These are phyloP conservation scores for Angomonas deanei DNA, from an alignment of 208 protist genomes.

Conservation along the genomic window DNA sequence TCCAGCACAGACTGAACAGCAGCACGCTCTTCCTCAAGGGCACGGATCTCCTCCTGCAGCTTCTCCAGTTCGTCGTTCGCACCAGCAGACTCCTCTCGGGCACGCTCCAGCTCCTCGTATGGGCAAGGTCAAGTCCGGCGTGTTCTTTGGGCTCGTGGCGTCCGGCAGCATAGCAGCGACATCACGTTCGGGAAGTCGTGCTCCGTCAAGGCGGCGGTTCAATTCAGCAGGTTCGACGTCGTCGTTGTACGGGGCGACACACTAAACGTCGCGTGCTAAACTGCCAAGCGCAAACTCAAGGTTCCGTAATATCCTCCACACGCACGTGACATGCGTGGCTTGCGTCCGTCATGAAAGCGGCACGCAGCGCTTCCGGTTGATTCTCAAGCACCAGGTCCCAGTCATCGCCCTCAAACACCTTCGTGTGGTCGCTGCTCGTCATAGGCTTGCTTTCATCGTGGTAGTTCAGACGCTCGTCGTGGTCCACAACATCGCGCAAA, in stretches of 20 bases:
- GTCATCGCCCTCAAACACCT: background rate
- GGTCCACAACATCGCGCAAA: background rate
- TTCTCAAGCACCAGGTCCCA: background rate
- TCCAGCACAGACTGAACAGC: background rate
- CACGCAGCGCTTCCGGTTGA: background rate
- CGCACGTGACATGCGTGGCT: background rate
- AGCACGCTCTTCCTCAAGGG: background rate
- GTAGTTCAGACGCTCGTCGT: background rate
- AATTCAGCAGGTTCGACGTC: background rate
- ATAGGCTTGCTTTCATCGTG: background rate
- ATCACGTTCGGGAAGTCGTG: background rate
- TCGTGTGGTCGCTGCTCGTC: background rate
- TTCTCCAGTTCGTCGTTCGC: background rate
- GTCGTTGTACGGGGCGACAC: background rate
- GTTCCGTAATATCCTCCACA: background rate
- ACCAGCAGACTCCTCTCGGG: background rate
- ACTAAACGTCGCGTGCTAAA: background rate
- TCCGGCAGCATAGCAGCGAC: background rate
- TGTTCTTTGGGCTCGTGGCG: background rate
- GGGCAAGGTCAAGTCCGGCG: background rate
- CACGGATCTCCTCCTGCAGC: background rate
- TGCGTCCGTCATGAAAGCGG: background rate
- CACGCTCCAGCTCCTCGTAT: background rate
- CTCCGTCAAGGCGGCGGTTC: background rate
- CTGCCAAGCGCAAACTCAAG: background rate